Conservation (phyloP, 2,329 filamentous ascomycete species). For the Elsinoe fawcettii region DNA sequence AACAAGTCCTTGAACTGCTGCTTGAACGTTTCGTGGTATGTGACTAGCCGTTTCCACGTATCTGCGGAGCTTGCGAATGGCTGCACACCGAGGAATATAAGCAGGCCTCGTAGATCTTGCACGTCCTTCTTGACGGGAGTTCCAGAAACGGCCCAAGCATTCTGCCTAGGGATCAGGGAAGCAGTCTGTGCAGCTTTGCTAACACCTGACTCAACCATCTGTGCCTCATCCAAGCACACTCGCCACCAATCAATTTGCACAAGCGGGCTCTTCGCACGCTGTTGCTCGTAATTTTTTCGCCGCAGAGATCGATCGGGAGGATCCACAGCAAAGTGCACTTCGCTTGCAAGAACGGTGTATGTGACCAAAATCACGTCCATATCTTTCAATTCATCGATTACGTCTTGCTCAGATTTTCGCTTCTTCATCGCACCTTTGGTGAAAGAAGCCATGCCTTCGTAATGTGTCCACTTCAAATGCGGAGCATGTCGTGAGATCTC, state of each 20-base stretch:
- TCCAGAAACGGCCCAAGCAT: conserved; percentile 87
- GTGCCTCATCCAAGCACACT: conserved; percentile 65
- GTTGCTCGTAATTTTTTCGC: conserved; percentile 50
- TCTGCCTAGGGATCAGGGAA: conserved; percentile 68
- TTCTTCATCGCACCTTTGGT: conserved; percentile 18
- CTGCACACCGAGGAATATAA: conserved; percentile 72
- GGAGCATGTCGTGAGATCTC: conserved; percentile 54
- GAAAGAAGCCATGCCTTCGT: conserved; percentile 42
- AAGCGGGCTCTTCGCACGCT: conserved; percentile 64
- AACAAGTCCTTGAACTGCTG: conserved; percentile 63
- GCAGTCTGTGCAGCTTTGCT: conserved; percentile 76
- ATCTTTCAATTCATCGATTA: conserved; percentile 40
- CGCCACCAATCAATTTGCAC: conserved; percentile 83
- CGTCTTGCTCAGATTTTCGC: conserved; percentile 31
- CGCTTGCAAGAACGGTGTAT: conserved; percentile 63
- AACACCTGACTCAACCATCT: conserved; percentile 88
- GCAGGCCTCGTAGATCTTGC: conserved; percentile 68
- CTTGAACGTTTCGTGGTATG: conserved; percentile 44
- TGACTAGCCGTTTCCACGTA: conserved; percentile 61
- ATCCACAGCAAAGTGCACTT: conserved; percentile 67
- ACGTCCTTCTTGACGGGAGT: conserved; percentile 80
- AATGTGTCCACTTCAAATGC: conserved; percentile 47
- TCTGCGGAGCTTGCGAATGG: conserved; percentile 60
- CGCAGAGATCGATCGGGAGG: conserved; percentile 62
- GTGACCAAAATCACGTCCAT: conserved; percentile 56